Percentiles rank a stretch among this genome's conserved stretches.
phyloP scores from a whole-genome alignment of 1,284 basidiomycete genomes.

The Tranzscheliella williamsii region DNA sequence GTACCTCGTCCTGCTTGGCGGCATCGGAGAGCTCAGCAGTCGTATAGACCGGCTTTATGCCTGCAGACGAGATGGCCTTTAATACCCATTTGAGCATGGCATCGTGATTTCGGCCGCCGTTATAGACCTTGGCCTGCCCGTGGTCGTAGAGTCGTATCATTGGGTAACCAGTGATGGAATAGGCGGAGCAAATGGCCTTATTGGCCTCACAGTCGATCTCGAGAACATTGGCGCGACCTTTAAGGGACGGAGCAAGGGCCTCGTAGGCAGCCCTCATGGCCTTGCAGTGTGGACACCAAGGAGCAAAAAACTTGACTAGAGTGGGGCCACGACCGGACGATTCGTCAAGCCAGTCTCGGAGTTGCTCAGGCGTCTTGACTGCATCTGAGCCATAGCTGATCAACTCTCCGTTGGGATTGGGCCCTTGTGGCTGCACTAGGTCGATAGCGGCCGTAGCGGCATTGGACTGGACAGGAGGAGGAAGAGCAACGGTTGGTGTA shows the following conservation, averaged over 20 bases:
- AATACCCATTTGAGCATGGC: constrained; percentile 53
- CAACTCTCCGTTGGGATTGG: constrained; percentile 46
- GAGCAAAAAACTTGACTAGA: constrained; percentile 59
- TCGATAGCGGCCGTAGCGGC: constrained; percentile 6
- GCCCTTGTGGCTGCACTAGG: constrained; percentile 20
- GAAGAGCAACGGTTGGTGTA: neutral
- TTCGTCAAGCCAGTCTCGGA: constrained; percentile 42
- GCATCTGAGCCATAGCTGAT: constrained; percentile 40
- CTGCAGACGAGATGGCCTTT: constrained; percentile 39
- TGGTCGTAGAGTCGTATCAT: constrained; percentile 50
- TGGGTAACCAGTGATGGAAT: constrained; percentile 45
- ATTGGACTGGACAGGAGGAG: constrained; percentile 2
- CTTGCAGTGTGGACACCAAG: constrained; percentile 59
- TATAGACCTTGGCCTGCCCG: constrained; percentile 44
- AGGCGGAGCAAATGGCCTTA: constrained; percentile 34
- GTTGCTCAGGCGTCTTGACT: constrained; percentile 29
- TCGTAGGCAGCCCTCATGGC: constrained; percentile 52
- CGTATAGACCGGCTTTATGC: constrained; percentile 24
- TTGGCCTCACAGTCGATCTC: constrained; percentile 56
- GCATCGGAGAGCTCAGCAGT: constrained; percentile 17
- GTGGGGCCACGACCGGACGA: constrained; percentile 45
- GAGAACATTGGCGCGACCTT: constrained; percentile 51
- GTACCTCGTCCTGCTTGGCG: constrained; percentile 39
- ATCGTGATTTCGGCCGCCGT: constrained; percentile 43
- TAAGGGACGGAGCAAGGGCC: constrained; percentile 38